phyloP scores from a whole-genome alignment of 495 filamentous ascomycete species.

The Daldinia loculata region DNA sequence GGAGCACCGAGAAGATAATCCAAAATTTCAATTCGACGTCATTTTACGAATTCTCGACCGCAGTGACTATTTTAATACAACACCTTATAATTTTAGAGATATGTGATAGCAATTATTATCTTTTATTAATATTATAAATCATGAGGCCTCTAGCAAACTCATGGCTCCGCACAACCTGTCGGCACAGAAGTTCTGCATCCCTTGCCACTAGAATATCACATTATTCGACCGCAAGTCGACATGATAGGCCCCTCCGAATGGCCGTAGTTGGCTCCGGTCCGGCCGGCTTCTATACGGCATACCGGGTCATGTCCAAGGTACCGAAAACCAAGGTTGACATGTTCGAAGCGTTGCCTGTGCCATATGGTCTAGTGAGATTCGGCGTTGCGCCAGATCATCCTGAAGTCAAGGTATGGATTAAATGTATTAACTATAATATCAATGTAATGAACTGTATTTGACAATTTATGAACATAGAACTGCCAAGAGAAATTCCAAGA shows the following conservation, averaged over 20 bases:
- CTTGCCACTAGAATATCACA: conserved; percentile 21
- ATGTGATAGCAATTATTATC: conserved; percentile 8
- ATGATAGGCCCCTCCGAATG: conserved; percentile 71
- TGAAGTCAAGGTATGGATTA: conserved; percentile 83
- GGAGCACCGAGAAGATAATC: conserved; percentile 21
- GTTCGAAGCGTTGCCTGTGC: conserved; percentile 94
- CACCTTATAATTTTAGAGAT: conserved; percentile 7
- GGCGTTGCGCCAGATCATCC: conserved; percentile 97
- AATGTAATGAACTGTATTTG: neutral
- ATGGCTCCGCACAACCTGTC: conserved; percentile 42
- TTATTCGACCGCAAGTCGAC: conserved; percentile 44
- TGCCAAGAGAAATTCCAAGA: conserved; percentile 93
- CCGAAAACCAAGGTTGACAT: conserved; percentile 82
- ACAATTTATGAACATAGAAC: conserved; percentile 64
- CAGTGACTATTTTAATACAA: neutral
- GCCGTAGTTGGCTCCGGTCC: conserved; percentile 95
- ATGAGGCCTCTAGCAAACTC: conserved; percentile 38
- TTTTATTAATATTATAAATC: neutral
- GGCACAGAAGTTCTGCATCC: conserved; percentile 27
- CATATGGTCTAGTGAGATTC: conserved; percentile 89
- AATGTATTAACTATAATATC: neutral
- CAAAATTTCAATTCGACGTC: conserved; percentile 33
- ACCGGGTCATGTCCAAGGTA: conserved; percentile 79
- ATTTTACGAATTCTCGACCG: conserved; percentile 13
- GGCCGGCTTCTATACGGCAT: conserved; percentile 94